Base-by-base conservation (phyloP, 805 yeast genomes). In the Kuraishia piskuri region DNA sequence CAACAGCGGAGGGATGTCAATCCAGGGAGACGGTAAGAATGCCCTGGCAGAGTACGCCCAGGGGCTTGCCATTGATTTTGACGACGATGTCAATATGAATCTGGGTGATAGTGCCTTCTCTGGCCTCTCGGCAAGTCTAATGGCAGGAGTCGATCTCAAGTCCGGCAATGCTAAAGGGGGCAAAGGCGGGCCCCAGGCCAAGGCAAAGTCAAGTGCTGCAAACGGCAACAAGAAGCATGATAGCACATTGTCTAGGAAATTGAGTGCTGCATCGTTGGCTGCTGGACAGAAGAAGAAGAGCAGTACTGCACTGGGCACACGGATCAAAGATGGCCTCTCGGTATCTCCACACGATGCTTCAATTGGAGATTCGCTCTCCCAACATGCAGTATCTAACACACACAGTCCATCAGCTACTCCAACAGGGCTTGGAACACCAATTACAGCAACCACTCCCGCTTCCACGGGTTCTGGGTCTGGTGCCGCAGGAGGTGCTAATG, bases 41-140 rank as follows among this genome's bases (percentile, higher is more conserved):
- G 56, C 55, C 4, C 48, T 55, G 44, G 50, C 48, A 7, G 57
- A 55, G 24, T 55, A 55, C 24, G 57, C 57, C 3, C 55, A 55
- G 45, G 57, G 57, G 6, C 52, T 55, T 23, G 54, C 55, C 3
- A 40, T 53, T 21, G 57, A 55, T 26, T 49, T 55, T 8, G 53
- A 45, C 48, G 48, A 48, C 12, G 55, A 55, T 36, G 49, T 49
- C 19, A 50, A 49, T 19, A 51, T 52, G 54, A 48, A 48, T 20
- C 25, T 46, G 10, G 23, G 25, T 10, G 25, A 46, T 46, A 20
- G 25, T 8, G 48, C 25, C 3, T 22, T 22, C 20, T 10, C 48
- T 14, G 48, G 23, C 17, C n/a, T 31, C 14, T 21, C 26, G 12
- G 23, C 46, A 6, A 17, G 45, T 26, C 23, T 46, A 6, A 17